Evolutionary conservation across 73 alveolate species (phyloP), one percentile per base, ranked within the genome.

Genomic region (Symbiodinium natans): DNA sequence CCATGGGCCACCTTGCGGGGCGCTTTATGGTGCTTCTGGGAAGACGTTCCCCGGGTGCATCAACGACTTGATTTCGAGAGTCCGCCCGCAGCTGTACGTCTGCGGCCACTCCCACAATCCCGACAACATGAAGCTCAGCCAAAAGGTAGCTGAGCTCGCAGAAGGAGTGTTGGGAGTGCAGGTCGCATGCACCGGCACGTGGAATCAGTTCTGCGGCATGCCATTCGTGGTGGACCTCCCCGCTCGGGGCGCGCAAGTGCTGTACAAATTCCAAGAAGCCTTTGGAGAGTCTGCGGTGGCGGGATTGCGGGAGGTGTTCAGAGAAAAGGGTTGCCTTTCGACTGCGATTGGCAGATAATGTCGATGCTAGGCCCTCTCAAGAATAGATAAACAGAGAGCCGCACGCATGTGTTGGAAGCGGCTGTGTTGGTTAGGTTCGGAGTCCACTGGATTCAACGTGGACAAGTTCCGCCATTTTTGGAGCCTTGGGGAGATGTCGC

Each of bases 1-100:
- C 19, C 97, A 90, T 29, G 88, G 97, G 29, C 97, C 97, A 4
- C 97, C 97, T 2, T 15, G 39, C 3, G 97, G 88, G 23, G 41
- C 39, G n/a, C 52, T 90, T n/a, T 73, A 38, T 10, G 97, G 97
- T 10, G 9, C 7, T 11, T 33, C 29, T 9, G 84, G 42, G 43
- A 74, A 34, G 42, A 74, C 84, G 7, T 74, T 74, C 84, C 84
- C 84, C 48, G 9, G 31, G 33, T 74, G 84, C 84, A 74, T 74
- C 84, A 74, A 74, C 41, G 42, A 74, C 43, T 29, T 74, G 84
- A 13, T 74, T 11, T 13, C 27, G n/a, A n/a, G 84, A 33, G 46
- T 74, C 31, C 84, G 84, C 41, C 84, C 84, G n/a, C 23, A n/a
- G 5, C 84, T 74, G 11, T 74, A 31, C 84, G 27, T 74, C n/a